Percentiles rank a stretch among this genome's conserved stretches.
Evolutionary conservation across 768 basidiomycete genomes (phyloP).

Genomic region (Suillus discolor): DNA sequence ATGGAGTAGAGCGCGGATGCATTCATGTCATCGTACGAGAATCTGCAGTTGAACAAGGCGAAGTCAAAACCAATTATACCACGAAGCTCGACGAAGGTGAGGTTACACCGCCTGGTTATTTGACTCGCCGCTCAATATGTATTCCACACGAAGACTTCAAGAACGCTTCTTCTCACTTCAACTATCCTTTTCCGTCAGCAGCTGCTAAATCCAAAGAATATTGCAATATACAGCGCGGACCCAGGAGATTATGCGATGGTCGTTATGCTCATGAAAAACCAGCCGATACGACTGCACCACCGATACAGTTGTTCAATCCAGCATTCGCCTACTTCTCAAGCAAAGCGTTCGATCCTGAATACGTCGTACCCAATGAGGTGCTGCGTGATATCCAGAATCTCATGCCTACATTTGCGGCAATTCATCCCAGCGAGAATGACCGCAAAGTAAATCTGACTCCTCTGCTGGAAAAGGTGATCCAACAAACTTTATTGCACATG

Average conservation of each 20-base stretch:
- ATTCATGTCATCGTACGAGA: too few relatives aligned
- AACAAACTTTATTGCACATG: neutral
- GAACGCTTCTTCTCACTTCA: too few relatives aligned
- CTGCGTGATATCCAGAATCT: constrained; percentile 9
- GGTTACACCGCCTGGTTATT: too few relatives aligned
- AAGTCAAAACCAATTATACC: too few relatives aligned
- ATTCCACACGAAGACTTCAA: too few relatives aligned
- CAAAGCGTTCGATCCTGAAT: neutral
- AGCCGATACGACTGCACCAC: neutral
- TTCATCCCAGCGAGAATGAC: constrained; percentile 12
- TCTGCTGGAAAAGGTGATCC: constrained; percentile 8
- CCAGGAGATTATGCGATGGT: neutral
- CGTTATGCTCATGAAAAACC: neutral
- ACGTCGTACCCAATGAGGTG: neutral
- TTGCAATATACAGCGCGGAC: neutral
- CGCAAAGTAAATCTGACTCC: neutral
- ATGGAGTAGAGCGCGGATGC: too few relatives aligned
- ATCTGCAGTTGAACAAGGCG: too few relatives aligned
- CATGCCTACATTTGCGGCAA: constrained; percentile 16
- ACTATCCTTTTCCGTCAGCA: neutral
- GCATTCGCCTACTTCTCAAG: neutral
- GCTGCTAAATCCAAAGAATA: neutral
- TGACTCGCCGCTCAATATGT: too few relatives aligned
- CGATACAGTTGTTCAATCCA: neutral
- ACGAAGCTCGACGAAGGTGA: too few relatives aligned